Percentiles rank a stretch among this genome's conserved stretches.
Evolutionary conservation across 1,139 yeast species (phyloP).

Genomic region (Arxiozyma bovina): DNA sequence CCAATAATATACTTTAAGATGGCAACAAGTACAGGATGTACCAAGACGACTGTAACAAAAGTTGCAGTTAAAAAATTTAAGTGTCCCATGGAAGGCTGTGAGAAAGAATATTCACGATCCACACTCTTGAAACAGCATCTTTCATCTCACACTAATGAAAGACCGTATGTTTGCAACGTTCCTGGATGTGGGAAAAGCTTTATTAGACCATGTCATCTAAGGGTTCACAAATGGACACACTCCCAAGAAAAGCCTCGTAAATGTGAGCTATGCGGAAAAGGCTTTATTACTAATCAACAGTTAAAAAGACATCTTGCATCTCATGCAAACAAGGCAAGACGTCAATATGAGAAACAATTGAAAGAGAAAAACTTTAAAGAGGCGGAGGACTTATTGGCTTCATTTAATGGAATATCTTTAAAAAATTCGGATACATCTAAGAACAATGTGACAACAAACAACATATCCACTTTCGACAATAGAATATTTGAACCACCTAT

Average conservation of each 20-base stretch:
- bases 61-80: constrained; percentile 30
- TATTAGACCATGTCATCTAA: constrained; percentile 53
- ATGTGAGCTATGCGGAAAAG: constrained; percentile 51
- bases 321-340: constrained; percentile 31
- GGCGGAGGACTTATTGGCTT: constrained; percentile 1
- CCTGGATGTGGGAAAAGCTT: constrained; percentile 65
- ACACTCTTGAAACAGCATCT: constrained; percentile 52
- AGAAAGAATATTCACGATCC: constrained; percentile 43
- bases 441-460: background rate
- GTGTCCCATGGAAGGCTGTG: constrained; percentile 35
- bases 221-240: constrained; percentile 61
- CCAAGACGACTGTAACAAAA: background rate
- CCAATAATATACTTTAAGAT: background rate
- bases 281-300: constrained; percentile 64
- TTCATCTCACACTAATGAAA: constrained; percentile 72
- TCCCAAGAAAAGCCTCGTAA: constrained; percentile 56
- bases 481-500: background rate
- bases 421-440: background rate
- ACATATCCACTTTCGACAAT: background rate
- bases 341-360: constrained; percentile 2
- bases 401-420: constrained; percentile 1
- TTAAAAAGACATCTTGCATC: constrained; percentile 68
- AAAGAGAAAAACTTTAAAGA: background rate
- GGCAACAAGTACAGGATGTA: background rate
- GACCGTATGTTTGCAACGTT: constrained; percentile 68